phyloP scores from a whole-genome alignment of 78 protist genomes.

The Creolimax fragrantissima region DNA sequence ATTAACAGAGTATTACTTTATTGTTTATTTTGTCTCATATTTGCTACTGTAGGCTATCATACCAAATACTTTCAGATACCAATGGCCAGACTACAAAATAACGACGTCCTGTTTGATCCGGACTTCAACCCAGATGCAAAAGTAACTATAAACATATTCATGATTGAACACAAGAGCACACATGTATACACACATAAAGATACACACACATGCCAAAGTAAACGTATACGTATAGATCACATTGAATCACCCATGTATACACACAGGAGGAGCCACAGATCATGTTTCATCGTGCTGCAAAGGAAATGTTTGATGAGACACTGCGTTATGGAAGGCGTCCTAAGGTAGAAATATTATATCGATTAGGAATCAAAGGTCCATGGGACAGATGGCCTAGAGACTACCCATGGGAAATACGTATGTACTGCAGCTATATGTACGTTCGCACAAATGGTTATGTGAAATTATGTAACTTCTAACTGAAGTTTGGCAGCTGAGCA shows the following conservation, averaged over 20 bases:
- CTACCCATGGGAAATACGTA: neutral
- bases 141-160: neutral
- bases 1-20: neutral
- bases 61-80: neutral
- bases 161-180: neutral
- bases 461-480: too few species aligned
- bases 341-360: neutral
- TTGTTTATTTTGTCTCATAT: neutral
- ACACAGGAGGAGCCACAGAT: constrained; percentile 5
- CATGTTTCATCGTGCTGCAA: neutral
- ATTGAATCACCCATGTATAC: too few species aligned
- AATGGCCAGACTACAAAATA: neutral
- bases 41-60: neutral
- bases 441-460: too few species aligned
- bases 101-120: neutral
- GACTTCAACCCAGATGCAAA: neutral
- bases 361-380: neutral
- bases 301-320: neutral
- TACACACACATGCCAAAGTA: neutral
- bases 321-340: constrained; percentile 1
- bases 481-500: too few species aligned
- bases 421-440: too few species aligned
- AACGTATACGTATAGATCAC: too few species aligned
- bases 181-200: neutral
- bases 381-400: constrained; percentile 14